Conservation (phyloP, 495 filamentous ascomycete genomes). For the Tuber indicum region DNA sequence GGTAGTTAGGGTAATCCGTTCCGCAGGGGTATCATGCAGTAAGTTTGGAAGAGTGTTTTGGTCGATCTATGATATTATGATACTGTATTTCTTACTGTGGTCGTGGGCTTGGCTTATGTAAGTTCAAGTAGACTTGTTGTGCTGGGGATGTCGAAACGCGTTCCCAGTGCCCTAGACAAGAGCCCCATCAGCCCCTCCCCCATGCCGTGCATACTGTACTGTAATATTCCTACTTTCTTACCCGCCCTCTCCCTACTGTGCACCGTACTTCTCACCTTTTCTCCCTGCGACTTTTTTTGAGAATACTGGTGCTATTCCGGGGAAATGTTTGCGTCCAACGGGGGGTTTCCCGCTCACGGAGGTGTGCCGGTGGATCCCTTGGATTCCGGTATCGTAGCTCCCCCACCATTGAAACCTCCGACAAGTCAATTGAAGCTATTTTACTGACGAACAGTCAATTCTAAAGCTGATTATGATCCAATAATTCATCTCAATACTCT, state of each 20-base stretch:
- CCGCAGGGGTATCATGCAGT: neutral
- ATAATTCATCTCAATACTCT: slow-evolving; percentile 87
- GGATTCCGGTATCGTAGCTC: slow-evolving; percentile 32
- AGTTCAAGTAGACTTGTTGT: neutral
- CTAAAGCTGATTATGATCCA: slow-evolving; percentile 82
- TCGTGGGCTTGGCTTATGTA: neutral
- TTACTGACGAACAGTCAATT: slow-evolving; percentile 9
- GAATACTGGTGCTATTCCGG: neutral
- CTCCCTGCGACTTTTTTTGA: neutral
- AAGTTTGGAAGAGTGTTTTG: neutral
- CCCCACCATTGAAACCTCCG: neutral
- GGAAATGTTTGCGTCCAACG: slow-evolving; percentile 29
- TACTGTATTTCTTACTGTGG: neutral
- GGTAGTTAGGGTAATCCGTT: neutral
- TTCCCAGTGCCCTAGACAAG: neutral
- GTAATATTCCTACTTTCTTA: neutral
- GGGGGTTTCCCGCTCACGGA: slow-evolving; percentile 27
- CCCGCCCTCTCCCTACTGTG: neutral
- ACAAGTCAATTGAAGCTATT: slow-evolving; percentile 33
- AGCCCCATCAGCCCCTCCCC: neutral
- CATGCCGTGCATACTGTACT: neutral
- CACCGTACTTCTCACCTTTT: neutral
- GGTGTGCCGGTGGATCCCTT: slow-evolving; percentile 29
- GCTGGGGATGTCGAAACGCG: neutral
- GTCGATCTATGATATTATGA: neutral